Evolutionary conservation across 75 land plant genomes (phyloP).

Genomic region (Picea glauca): DNA sequence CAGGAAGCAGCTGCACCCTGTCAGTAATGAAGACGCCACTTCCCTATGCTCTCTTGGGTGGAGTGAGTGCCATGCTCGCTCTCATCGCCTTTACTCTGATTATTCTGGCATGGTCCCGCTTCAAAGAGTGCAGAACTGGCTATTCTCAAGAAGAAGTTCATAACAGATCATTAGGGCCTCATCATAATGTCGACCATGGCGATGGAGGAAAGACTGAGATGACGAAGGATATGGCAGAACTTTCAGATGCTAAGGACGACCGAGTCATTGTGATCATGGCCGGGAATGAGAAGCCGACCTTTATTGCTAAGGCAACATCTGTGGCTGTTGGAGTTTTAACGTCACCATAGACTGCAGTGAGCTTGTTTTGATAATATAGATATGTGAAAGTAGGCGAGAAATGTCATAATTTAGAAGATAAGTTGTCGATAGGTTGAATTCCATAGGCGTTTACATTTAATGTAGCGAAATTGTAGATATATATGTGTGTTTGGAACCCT

Average conservation of each 20-base stretch:
- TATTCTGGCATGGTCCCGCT: conserved; percentile 13
- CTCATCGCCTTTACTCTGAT: conserved; percentile 11
- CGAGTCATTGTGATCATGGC: conserved; percentile 18
- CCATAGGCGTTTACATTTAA: too few species aligned
- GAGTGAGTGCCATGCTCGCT: conserved; percentile 17
- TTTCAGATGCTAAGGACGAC: background rate
- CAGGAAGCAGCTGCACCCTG: background rate
- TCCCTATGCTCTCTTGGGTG: conserved; percentile 11
- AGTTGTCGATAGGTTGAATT: too few species aligned
- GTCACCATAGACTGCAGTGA: too few species aligned
- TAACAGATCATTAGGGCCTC: background rate
- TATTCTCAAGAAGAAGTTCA: too few species aligned
- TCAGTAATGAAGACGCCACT: conserved; percentile 1
- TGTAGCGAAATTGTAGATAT: too few species aligned
- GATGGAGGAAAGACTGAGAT: background rate
- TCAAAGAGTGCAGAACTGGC: background rate
- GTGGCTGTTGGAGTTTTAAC: background rate
- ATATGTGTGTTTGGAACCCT: too few species aligned
- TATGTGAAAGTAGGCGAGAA: too few species aligned
- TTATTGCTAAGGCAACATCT: background rate
- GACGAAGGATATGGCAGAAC: background rate
- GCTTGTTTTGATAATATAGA: too few species aligned
- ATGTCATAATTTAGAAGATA: too few species aligned
- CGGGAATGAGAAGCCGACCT: conserved; percentile 12
- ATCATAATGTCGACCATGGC: background rate